Conservation (phyloP, 805 yeast genomes). For the Brettanomyces bruxellensis region DNA sequence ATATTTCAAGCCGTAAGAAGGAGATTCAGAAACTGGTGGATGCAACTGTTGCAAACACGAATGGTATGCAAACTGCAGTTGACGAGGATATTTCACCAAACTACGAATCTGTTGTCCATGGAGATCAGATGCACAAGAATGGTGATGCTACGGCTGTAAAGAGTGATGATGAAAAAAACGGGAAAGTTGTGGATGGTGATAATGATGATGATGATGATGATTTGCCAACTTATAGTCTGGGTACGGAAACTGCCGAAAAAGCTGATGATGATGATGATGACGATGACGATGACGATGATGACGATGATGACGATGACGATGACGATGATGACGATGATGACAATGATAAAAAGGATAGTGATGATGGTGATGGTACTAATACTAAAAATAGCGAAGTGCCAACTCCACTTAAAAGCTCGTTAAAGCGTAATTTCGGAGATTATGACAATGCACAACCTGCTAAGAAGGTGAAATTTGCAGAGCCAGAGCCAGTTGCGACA, state of each 20-base stretch:
- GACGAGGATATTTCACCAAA: slow-evolving; percentile 1
- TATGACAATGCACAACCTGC: background rate
- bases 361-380: background rate
- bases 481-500: background rate
- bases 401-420: slow-evolving; percentile 3
- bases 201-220: slow-evolving; percentile 14
- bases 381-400: background rate
- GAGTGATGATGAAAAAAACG: background rate
- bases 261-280: slow-evolving; percentile 5
- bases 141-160: slow-evolving; percentile 1
- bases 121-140: background rate
- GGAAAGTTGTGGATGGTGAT: slow-evolving; percentile 4
- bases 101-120: background rate
- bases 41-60: background rate
- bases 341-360: background rate
- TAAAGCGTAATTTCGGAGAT: background rate
- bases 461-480: background rate
- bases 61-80: background rate
- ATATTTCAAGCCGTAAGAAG: slow-evolving; percentile 12
- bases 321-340: slow-evolving; percentile 4
- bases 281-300: background rate
- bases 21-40: slow-evolving; percentile 19
- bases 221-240: slow-evolving; percentile 9
- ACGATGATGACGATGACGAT: slow-evolving; percentile 1
- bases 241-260: slow-evolving; percentile 3